Percentiles rank a stretch among this genome's conserved stretches.
phyloP scores from a whole-genome alignment of 345 rosid genomes.

The Salix purpurea region DNA sequence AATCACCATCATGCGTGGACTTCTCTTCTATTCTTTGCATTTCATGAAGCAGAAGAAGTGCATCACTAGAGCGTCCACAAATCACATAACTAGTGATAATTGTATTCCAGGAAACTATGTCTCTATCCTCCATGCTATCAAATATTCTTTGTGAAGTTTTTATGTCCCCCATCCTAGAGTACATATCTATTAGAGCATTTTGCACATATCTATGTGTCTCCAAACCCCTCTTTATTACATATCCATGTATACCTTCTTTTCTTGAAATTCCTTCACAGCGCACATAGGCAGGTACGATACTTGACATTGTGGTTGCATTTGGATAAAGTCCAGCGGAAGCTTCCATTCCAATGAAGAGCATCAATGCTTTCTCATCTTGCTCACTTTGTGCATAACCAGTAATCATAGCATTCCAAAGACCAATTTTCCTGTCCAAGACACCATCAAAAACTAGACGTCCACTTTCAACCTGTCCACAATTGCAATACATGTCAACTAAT shows the following conservation, averaged over 20 bases:
- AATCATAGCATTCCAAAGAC: constrained; percentile 90
- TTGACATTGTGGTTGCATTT: constrained; percentile 81
- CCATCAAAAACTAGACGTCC: constrained; percentile 62
- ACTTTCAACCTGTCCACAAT: constrained; percentile 56
- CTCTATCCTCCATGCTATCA: constrained; percentile 55
- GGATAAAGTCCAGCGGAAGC: constrained; percentile 46
- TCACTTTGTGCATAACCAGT: constrained; percentile 80
- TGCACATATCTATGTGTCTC: constrained; percentile 58
- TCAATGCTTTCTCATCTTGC: constrained; percentile 57
- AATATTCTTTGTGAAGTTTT: constrained; percentile 55
- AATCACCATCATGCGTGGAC: background rate
- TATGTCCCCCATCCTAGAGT: constrained; percentile 64
- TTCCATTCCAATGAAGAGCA: constrained; percentile 69
- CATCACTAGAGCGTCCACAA: constrained; percentile 49
- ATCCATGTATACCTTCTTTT: constrained; percentile 75
- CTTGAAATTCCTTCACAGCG: constrained; percentile 49
- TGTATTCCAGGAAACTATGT: constrained; percentile 84
- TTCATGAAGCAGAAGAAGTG: constrained; percentile 53
- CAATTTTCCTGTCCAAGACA: constrained; percentile 41
- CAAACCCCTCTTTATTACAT: constrained; percentile 61
- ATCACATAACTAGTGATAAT: constrained; percentile 68
- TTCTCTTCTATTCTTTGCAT: constrained; percentile 50
- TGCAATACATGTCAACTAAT: constrained; percentile 91
- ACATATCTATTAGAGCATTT: constrained; percentile 88
- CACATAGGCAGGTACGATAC: constrained; percentile 67